Percentiles rank a stretch among this genome's conserved stretches.
phyloP scores from a whole-genome alignment of 805 yeast species.

The Komagataella mondaviorum region DNA sequence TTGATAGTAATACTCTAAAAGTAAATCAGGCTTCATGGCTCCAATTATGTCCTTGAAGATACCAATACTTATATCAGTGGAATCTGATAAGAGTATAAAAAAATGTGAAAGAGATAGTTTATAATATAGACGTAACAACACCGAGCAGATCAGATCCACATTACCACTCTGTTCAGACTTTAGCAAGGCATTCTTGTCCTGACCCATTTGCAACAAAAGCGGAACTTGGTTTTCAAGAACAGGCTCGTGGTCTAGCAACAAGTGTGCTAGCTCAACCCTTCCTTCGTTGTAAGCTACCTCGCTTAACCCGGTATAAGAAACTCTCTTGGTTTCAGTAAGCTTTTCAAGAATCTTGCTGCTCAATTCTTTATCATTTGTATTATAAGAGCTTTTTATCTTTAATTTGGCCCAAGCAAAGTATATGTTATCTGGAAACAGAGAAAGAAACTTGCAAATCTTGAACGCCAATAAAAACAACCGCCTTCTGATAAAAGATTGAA shows the following conservation, averaged over 20 bases:
- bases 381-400: constrained; percentile 43
- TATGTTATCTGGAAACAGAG: constrained; percentile 33
- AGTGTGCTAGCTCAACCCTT: constrained; percentile 50
- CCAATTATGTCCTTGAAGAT: constrained; percentile 22
- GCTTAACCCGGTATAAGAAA: constrained; percentile 48
- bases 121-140: constrained; percentile 39
- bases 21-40: constrained; percentile 19
- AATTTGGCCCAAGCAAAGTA: constrained; percentile 73
- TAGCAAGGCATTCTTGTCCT: constrained; percentile 51
- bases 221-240: constrained; percentile 46
- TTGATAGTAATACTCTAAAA: constrained; percentile 48
- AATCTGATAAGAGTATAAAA: constrained; percentile 41
- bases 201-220: constrained; percentile 57
- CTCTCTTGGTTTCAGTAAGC: constrained; percentile 23
- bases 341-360: constrained; percentile 33
- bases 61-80: constrained; percentile 18
- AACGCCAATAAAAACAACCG: constrained; percentile 50
- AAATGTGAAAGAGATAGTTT: constrained; percentile 53
- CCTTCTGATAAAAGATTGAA: constrained; percentile 44
- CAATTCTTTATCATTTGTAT: constrained; percentile 45
- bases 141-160: constrained; percentile 44
- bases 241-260: constrained; percentile 59
- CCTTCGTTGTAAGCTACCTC: constrained; percentile 73
- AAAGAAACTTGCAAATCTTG: constrained; percentile 39
- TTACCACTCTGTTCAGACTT: constrained; percentile 53